Conservation (phyloP, 768 basidiomycete genomes). For the Hygrophorus russula region DNA sequence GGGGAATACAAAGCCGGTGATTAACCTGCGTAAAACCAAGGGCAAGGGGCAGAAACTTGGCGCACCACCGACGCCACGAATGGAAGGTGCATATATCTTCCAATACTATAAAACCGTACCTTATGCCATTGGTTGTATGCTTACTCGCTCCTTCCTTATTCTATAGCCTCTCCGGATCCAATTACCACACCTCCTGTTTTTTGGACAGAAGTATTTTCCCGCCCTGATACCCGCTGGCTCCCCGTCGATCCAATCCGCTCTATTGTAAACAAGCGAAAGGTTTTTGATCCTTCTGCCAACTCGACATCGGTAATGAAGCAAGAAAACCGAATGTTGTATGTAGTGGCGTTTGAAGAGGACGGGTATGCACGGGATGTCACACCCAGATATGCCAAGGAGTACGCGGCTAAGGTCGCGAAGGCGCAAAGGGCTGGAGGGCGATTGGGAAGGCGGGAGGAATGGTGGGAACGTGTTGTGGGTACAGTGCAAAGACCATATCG, state of each 20-base stretch:
- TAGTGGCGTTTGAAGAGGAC: constrained; percentile 91
- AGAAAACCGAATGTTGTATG: constrained; percentile 88
- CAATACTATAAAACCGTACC: not conserved
- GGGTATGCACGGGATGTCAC: constrained; percentile 89
- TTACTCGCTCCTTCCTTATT: constrained; percentile 6
- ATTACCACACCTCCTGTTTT: constrained; percentile 70
- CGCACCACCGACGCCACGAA: constrained; percentile 12
- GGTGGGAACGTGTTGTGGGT: constrained; percentile 72
- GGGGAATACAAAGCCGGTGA: constrained; percentile 39
- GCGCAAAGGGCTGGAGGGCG: constrained; percentile 49
- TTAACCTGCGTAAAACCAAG: constrained; percentile 48
- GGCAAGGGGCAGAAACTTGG: constrained; percentile 35
- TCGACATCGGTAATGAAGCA: constrained; percentile 10
- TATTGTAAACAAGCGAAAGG: constrained; percentile 68
- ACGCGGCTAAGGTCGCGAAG: constrained; percentile 70
- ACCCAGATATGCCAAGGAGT: constrained; percentile 75
- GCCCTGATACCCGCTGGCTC: constrained; percentile 84
- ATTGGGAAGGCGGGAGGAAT: constrained; percentile 59
- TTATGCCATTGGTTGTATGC: not conserved
- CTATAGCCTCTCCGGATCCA: constrained; percentile 37
- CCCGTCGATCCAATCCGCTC: constrained; percentile 83
- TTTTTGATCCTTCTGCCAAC: constrained; percentile 59
- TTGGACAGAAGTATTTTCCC: constrained; percentile 96
- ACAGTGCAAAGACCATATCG: constrained; percentile 67
- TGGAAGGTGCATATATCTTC: not conserved